Evolutionary conservation across 2,329 filamentous ascomycete species (phyloP).

Genomic region (Penicillium sclerotigenum): DNA sequence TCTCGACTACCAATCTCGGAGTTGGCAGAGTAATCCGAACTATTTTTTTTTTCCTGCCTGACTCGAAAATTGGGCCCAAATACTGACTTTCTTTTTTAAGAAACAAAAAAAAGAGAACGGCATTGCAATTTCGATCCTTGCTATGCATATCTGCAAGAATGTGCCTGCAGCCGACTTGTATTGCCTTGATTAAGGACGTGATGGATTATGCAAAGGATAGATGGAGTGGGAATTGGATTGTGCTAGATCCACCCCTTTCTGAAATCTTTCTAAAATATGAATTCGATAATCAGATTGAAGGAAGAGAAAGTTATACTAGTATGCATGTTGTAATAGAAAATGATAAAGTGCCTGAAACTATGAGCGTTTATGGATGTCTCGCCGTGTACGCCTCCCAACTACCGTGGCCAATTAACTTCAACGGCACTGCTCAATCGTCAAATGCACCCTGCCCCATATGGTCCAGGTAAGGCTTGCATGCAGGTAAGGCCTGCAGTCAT

Average conservation of each 20-base stretch:
- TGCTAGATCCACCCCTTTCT: too few relatives aligned
- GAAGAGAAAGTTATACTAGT: background rate
- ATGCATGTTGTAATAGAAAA: background rate
- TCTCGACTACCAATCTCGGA: constrained; percentile 5
- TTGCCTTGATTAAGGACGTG: background rate
- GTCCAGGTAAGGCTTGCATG: constrained; percentile 7
- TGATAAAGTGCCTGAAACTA: background rate
- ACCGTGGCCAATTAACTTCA: background rate
- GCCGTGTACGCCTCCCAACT: background rate
- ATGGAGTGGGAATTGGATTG: background rate
- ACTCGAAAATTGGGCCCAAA: constrained; percentile 9
- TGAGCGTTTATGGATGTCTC: background rate
- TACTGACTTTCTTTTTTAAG: background rate
- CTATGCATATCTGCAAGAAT: background rate
- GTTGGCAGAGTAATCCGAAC: background rate
- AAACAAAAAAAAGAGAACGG: too few relatives aligned
- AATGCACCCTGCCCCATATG: constrained; percentile 1
- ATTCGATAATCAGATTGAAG: background rate
- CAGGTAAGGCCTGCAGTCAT: constrained; percentile 1
- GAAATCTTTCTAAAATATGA: too few relatives aligned
- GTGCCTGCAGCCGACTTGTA: constrained; percentile 3
- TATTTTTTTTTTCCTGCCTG: constrained; percentile 8
- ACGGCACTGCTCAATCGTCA: background rate
- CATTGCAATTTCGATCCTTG: background rate
- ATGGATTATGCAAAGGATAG: background rate